Base-by-base conservation (phyloP, 805 yeast species). In the Candida lessepsii region DNA sequence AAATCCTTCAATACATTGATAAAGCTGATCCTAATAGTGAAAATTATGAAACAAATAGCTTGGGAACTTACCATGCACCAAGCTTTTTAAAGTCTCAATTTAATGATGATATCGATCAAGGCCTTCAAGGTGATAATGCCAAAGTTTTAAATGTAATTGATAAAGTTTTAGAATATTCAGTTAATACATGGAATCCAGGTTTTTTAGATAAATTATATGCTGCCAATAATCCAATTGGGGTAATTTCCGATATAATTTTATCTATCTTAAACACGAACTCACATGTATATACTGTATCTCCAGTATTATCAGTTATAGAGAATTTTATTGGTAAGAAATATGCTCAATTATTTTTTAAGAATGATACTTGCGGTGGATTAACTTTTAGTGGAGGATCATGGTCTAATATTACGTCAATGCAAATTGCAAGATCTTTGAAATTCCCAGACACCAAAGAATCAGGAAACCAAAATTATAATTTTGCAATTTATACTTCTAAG, bases 371-470 rank as follows among this genome's bases (percentile, higher is more conserved):
- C 32, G 96, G 95, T 18, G 96, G 96, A 17, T 64, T 87, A 49
- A 87, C 96, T 0, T 84, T 86, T 56, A 75, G 88, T 15, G 96
- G 96, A 14, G 96, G 96, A 0, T 82, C 91, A 4, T 86, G 89
- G 81, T 84, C 95, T 6, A 86, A 86, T 58, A 75, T 83, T 39
- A 86, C 93, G 2, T 76, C 86, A 42, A 54, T 87, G 62, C 90
- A 85, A 47, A 79, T 67, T 54, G 96, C 96, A 0, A 67, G 95
- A 50, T 70, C 83, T 29, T 61, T 73, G 28, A 58, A 73, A 45
- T 83, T 53, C 53, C 95, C 95, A 0, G 83, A 82, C 8, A 83
- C 95, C 0, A 84, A 81, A 51, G 53, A 63, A 1, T 44, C 65
- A 1, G 96, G 96, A 0, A 82, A 78, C 51, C 52, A 42, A 5